Conservation (phyloP, 331 rosid species). For the Pyracantha coccinea region DNA sequence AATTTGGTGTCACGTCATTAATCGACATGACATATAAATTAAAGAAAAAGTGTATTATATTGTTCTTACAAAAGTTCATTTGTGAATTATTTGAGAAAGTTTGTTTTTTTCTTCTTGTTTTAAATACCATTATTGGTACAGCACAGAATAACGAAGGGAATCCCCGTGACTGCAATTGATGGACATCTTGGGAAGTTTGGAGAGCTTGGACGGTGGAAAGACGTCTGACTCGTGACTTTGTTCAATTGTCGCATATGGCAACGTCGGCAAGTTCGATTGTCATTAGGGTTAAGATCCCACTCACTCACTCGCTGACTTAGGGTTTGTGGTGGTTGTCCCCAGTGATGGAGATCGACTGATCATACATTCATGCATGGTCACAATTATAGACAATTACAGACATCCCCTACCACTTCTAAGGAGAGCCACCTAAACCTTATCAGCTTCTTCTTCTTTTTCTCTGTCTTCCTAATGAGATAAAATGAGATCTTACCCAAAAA, state of each 20-base stretch:
- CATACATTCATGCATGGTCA: background rate
- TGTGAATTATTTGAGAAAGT: background rate
- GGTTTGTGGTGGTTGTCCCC: background rate
- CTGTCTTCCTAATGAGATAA: too few relatives aligned
- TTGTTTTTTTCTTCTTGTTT: background rate
- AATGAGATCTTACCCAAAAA: too few relatives aligned
- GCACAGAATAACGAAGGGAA: background rate
- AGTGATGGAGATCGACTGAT: background rate
- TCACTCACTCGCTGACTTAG: background rate
- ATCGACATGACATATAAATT: background rate
- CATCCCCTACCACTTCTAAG: background rate
- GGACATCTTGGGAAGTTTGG: background rate
- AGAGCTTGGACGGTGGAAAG: background rate
- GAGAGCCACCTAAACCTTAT: background rate
- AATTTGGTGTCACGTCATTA: background rate
- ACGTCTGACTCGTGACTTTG: background rate
- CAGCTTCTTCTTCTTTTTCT: background rate
- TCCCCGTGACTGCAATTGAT: background rate
- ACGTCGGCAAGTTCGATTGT: background rate
- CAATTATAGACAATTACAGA: background rate
- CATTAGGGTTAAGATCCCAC: background rate
- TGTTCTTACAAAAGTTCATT: background rate
- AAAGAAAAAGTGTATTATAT: background rate
- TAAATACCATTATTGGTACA: background rate
- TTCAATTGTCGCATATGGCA: background rate